phyloP scores from a whole-genome alignment of 2,329 filamentous ascomycete genomes.

The Pyrenochaeta sp. region DNA sequence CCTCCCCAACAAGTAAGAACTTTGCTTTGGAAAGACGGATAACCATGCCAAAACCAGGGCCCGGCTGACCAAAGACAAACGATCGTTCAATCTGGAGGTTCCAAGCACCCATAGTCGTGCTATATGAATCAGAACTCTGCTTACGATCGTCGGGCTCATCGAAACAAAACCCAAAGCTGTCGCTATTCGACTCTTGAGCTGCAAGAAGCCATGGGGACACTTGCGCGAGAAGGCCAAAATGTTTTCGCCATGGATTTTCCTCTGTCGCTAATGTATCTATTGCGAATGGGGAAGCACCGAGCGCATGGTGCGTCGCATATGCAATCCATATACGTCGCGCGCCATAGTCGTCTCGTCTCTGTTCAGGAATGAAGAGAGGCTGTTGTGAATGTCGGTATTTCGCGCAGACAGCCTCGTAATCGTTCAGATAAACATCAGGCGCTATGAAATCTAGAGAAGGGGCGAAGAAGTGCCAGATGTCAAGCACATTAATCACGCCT shows the following conservation, averaged over 20 bases:
- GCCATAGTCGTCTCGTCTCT: constrained; percentile 54
- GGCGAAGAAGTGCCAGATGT: constrained; percentile 57
- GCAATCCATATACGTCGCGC: constrained; percentile 14
- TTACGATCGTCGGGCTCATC: constrained; percentile 41
- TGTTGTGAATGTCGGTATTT: constrained; percentile 54
- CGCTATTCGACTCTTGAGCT: constrained; percentile 48
- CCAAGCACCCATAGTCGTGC: constrained; percentile 37
- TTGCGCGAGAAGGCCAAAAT: constrained; percentile 48
- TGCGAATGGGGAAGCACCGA: constrained; percentile 19
- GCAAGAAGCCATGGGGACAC: constrained; percentile 42
- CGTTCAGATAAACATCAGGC: constrained; percentile 58
- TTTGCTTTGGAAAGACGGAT: constrained; percentile 44
- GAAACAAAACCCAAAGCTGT: constrained; percentile 51
- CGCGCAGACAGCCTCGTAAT: constrained; percentile 53
- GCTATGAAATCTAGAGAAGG: constrained; percentile 55
- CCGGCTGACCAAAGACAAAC: constrained; percentile 54
- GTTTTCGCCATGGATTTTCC: constrained; percentile 36
- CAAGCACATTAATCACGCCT: constrained; percentile 25
- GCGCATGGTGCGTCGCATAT: constrained; percentile 6
- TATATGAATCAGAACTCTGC: constrained; percentile 26
- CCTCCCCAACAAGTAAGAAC: constrained; percentile 55
- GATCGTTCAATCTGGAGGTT: constrained; percentile 49
- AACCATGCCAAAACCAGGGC: constrained; percentile 51
- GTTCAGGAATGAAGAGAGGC: constrained; percentile 60
- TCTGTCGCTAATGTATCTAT: constrained; percentile 50